Evolutionary conservation across 148 eudicot species (phyloP).

Genomic region (Diospyros lotus): DNA sequence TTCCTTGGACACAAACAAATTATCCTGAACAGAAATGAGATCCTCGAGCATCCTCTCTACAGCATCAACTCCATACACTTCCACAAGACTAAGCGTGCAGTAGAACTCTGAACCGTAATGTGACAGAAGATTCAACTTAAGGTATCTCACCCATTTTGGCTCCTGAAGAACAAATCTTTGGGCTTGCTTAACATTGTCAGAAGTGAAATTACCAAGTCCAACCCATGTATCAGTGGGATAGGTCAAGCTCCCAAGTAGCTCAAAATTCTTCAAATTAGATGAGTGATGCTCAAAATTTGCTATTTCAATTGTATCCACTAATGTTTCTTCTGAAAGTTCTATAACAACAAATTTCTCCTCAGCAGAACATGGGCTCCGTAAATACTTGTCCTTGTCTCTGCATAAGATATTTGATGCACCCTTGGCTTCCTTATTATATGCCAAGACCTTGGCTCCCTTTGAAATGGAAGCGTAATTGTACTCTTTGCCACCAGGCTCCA

Average conservation of each 20-base stretch:
- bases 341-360: conserved; percentile 84
- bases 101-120: conserved; percentile 95
- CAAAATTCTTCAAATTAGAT: conserved; percentile 86
- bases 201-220: conserved; percentile 80
- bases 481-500: conserved; percentile 89
- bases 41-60: conserved; percentile 95
- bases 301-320: conserved; percentile 73
- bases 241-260: conserved; percentile 65
- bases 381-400: conserved; percentile 93
- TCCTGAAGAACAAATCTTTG: conserved; percentile 77
- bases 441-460: conserved; percentile 94
- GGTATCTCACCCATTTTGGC: conserved; percentile 89
- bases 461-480: conserved; percentile 92
- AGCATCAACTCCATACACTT: conserved; percentile 97
- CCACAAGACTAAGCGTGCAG: conserved; percentile 83
- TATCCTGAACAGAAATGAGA: conserved; percentile 66
- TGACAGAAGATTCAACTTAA: conserved; percentile 67
- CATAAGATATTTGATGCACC: conserved; percentile 82
- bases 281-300: conserved; percentile 96
- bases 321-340: conserved; percentile 95
- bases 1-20: conserved; percentile 30
- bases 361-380: conserved; percentile 91
- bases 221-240: conserved; percentile 86
- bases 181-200: conserved; percentile 81
- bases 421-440: conserved; percentile 84